Percentiles rank a stretch among this genome's conserved stretches.
Evolutionary conservation across 1,284 basidiomycete species (phyloP).

Genomic region (Cryptococcus sp.): DNA sequence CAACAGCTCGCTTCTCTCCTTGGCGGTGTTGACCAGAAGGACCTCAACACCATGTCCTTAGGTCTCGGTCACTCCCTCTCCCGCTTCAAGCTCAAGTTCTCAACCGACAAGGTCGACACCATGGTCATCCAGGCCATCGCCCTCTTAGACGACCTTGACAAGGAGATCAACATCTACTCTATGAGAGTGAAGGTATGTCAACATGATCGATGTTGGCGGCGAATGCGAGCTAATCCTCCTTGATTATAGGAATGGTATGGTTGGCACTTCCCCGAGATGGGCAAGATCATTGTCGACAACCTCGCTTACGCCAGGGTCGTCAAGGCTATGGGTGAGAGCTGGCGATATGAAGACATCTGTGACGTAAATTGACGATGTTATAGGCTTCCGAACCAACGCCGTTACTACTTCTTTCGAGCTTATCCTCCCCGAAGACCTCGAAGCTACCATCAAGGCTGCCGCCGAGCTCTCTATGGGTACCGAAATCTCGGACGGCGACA

Average conservation of each 20-base stretch:
- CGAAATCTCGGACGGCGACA: constrained; percentile 94
- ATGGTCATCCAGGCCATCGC: constrained; percentile 99
- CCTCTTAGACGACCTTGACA: constrained; percentile 97
- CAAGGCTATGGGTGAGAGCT: constrained; percentile 71
- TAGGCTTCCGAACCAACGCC: constrained; percentile 92
- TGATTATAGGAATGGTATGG: constrained; percentile 93
- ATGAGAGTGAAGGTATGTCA: constrained; percentile 90
- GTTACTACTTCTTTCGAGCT: constrained; percentile 79
- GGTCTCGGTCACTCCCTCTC: constrained; percentile 96
- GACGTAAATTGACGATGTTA: not conserved
- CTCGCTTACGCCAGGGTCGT: constrained; percentile 93
- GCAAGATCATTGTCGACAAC: constrained; percentile 96
- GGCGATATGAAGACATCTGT: not conserved
- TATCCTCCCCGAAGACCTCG: constrained; percentile 92
- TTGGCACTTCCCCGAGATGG: constrained; percentile 99
- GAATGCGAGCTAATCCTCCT: constrained; percentile 15
- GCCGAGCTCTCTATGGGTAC: constrained; percentile 98
- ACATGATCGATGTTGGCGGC: not conserved
- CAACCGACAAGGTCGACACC: constrained; percentile 98
- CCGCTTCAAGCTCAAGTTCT: constrained; percentile 98
- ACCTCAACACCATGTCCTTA: constrained; percentile 95
- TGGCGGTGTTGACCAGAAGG: constrained; percentile 89
- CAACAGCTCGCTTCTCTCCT: constrained; percentile 83
- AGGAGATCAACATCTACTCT: constrained; percentile 98
- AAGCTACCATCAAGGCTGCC: constrained; percentile 85